phyloP scores from a whole-genome alignment of 2,329 filamentous ascomycete genomes.

The Thelonectria rubi region DNA sequence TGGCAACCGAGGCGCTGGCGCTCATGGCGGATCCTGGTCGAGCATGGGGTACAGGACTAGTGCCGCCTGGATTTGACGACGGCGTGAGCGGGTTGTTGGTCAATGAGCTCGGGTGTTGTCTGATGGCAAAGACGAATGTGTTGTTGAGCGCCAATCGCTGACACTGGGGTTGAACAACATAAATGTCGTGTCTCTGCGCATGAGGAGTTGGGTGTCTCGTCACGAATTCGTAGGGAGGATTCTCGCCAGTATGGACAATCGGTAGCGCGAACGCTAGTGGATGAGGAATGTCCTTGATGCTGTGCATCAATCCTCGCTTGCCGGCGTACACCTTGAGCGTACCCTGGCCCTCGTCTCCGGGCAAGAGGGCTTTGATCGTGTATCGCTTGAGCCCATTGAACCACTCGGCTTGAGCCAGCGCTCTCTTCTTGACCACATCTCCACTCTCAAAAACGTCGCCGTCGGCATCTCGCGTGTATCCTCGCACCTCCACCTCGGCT shows the following conservation, averaged over 20 bases:
- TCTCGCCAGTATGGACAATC: conserved; percentile 88
- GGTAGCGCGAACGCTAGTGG: conserved; percentile 90
- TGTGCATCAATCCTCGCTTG: conserved; percentile 95
- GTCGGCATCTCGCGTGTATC: conserved; percentile 82
- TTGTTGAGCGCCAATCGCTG: conserved; percentile 89
- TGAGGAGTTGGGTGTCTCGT: conserved; percentile 95
- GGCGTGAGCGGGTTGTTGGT: conserved; percentile 51
- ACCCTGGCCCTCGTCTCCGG: conserved; percentile 89
- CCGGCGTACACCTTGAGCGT: conserved; percentile 92
- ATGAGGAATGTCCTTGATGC: conserved; percentile 94
- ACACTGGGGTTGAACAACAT: conserved; percentile 96
- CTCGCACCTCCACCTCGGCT: conserved; percentile 88
- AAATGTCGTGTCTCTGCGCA: conserved; percentile 96
- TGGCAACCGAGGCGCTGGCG: conserved; percentile 67
- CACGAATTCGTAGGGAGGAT: conserved; percentile 93
- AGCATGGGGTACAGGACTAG: conserved; percentile 68
- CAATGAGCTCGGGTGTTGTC: conserved; percentile 81
- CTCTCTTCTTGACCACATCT: conserved; percentile 84
- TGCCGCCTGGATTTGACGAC: conserved; percentile 57
- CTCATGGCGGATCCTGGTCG: conserved; percentile 72
- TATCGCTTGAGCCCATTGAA: conserved; percentile 86
- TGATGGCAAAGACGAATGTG: conserved; percentile 95
- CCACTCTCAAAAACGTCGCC: conserved; percentile 95
- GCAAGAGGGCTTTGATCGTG: conserved; percentile 90
- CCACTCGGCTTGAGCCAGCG: conserved; percentile 93